A percentile compares a stretch with the other conserved stretches of the same genome.
phyloP scores from a whole-genome alignment of 148 eudicot genomes.

The Diospyros lotus region DNA sequence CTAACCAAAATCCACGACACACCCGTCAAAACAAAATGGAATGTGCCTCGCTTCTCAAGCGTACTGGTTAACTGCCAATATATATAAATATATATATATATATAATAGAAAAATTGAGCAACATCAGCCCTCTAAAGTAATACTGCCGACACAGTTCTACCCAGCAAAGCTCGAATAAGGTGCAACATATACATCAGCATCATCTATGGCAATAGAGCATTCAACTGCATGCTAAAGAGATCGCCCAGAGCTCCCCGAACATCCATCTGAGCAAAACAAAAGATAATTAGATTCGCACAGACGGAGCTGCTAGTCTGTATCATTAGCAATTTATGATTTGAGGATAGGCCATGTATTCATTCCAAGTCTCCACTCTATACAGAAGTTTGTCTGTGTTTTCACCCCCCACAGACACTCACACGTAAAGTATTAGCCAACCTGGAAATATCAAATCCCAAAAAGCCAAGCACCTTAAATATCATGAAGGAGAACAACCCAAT shows the following conservation, averaged over 20 bases:
- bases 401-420: too few species aligned
- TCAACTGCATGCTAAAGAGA: conserved; percentile 75
- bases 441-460: too few species aligned
- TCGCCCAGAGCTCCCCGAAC: conserved; percentile 88
- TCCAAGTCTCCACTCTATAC: background rate
- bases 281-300: background rate
- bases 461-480: too few species aligned
- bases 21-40: too few species aligned
- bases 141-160: background rate
- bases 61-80: too few species aligned
- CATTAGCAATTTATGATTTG: background rate
- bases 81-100: too few species aligned
- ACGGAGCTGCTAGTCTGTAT: background rate
- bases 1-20: too few species aligned
- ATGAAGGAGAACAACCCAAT: background rate
- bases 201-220: conserved; percentile 43
- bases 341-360: background rate
- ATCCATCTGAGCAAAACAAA: conserved; percentile 58
- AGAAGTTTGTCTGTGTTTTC: too few species aligned
- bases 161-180: conserved; percentile 1
- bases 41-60: too few species aligned
- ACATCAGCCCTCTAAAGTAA: background rate
- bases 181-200: conserved; percentile 7
- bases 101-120: background rate
- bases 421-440: background rate